Percentiles rank a stretch among this genome's conserved stretches.
These are phyloP conservation scores for Paramecium octaurelia DNA, from an alignment of 73 alveolate species.

Conservation along the genomic window DNA sequence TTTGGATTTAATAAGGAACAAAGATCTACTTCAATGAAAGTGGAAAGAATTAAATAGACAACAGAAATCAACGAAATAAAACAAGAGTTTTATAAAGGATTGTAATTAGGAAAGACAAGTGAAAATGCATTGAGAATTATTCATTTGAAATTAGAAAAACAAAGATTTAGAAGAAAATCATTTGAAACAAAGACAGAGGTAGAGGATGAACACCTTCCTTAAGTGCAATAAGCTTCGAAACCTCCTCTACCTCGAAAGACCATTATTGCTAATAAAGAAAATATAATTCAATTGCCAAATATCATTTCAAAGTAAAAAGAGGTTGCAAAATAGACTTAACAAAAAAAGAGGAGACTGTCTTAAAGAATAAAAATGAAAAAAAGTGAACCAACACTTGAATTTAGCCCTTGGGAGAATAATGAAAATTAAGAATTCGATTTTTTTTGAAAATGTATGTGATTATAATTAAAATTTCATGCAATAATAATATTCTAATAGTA, in stretches of 20 bases:
- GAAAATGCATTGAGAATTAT: slow-evolving; percentile 3
- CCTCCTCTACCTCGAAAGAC: background rate
- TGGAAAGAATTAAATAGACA: background rate
- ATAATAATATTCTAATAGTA: background rate
- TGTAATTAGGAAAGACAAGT: background rate
- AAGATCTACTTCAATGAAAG: slow-evolving; percentile 12
- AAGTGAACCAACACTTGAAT: background rate
- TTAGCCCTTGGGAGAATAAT: background rate
- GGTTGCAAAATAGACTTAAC: background rate
- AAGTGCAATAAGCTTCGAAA: background rate
- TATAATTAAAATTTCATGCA: background rate
- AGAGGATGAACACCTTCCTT: background rate
- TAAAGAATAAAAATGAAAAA: background rate
- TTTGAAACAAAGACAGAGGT: background rate
- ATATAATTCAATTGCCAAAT: background rate
- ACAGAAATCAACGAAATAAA: background rate
- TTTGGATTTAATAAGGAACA: background rate
- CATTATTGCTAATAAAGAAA: background rate
- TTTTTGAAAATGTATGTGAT: background rate
- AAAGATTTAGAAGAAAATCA: background rate
- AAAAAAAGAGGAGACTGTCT: background rate
- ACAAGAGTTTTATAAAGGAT: background rate
- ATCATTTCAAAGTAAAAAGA: background rate
- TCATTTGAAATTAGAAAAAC: background rate
- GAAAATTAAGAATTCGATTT: background rate